Base-by-base conservation (phyloP, 306 rosid genomes). In the Oxytropis ochrocephala region DNA sequence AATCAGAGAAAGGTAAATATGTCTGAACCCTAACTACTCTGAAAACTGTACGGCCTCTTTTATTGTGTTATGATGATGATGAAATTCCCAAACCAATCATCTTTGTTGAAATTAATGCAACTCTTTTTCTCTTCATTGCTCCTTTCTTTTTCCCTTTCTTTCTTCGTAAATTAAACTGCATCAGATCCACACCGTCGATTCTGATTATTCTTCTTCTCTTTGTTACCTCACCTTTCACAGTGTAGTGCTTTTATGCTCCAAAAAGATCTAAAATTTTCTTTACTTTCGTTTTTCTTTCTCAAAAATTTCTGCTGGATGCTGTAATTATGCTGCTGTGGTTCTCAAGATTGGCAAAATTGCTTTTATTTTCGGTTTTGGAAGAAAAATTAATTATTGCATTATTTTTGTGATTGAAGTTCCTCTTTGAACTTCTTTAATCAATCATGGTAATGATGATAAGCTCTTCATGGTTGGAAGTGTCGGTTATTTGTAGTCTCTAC, bases 11-110 rank as follows among this genome's bases (percentile, higher is more conserved):
- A 73, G 89, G 86, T 81, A 76, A 64, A 49, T 50, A 47, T 61
- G 78, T 77, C 69, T 55, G 78, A 86, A 84, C 89, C 91, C 87
- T 77, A 79, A 55, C 74, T 10, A 10, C 73, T 38, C 19, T 69
- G 51, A 38, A 11, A 7, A 29, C 61, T 18, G 39, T 16, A 49
- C 64, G 55, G 61, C 50, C 55, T 54, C 19, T 66, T 36, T 19
- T 49, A 12, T 39, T 49, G 14, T 52, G 18, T 5, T 1, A 38
- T 13, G 19, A 2, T 7, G 3, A 13, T 60, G 68, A 57, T 67
- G 39, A 17, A 74, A 48, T 32, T 64, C 62, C 64, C 50, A 44
- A 62, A 33, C 13, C 47, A 11, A 41, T 41, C 64, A 42, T 77
- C 82, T 29, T 84, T 65, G 48, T 57, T n/a, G 75, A 73, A 51